A percentile compares a stretch with the other conserved stretches of the same genome.
Evolutionary conservation across 1,284 basidiomycete genomes (phyloP).

Genomic region (Mycena citricolor): DNA sequence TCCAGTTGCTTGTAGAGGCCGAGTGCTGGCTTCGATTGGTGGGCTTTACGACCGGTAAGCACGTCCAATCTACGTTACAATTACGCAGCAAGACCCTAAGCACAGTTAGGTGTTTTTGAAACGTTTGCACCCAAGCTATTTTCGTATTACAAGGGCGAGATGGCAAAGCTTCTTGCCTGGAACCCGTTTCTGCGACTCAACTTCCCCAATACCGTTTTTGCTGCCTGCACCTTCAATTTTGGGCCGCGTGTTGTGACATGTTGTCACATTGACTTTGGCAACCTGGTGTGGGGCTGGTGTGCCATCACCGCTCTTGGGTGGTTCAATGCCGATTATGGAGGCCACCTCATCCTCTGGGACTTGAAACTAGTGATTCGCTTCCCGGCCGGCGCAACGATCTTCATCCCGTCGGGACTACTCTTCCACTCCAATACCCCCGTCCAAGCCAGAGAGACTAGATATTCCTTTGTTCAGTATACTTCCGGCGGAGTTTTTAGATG

Average conservation of each 20-base stretch:
- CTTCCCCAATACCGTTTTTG: slow-evolving; percentile 3
- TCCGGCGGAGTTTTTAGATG: slow-evolving; percentile 4
- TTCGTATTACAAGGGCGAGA: too few relatives aligned
- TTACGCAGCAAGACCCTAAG: too few relatives aligned
- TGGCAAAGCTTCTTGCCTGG: too few relatives aligned
- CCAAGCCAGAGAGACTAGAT: not conserved
- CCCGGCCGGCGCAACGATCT: not conserved
- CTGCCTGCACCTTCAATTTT: slow-evolving; percentile 7
- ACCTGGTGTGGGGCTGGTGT: slow-evolving; percentile 10
- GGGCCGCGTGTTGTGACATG: slow-evolving; percentile 5
- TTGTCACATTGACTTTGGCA: slow-evolving; percentile 6
- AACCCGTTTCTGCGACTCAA: not conserved
- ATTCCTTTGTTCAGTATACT: slow-evolving; percentile 4
- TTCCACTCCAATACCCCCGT: slow-evolving; percentile 5
- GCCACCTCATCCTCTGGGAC: slow-evolving; percentile 9
- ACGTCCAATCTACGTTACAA: too few relatives aligned
- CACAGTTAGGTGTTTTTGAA: too few relatives aligned
- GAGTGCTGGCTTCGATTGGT: too few relatives aligned
- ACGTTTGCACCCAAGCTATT: too few relatives aligned
- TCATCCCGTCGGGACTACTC: slow-evolving; percentile 6
- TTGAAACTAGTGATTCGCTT: slow-evolving; percentile 6
- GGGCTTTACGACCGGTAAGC: too few relatives aligned
- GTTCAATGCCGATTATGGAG: slow-evolving; percentile 2
- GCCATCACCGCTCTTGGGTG: slow-evolving; percentile 1
- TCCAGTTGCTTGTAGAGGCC: too few relatives aligned